Evolutionary conservation across 148 eudicot species (phyloP).

Genomic region (Rhododendron mucronatum): DNA sequence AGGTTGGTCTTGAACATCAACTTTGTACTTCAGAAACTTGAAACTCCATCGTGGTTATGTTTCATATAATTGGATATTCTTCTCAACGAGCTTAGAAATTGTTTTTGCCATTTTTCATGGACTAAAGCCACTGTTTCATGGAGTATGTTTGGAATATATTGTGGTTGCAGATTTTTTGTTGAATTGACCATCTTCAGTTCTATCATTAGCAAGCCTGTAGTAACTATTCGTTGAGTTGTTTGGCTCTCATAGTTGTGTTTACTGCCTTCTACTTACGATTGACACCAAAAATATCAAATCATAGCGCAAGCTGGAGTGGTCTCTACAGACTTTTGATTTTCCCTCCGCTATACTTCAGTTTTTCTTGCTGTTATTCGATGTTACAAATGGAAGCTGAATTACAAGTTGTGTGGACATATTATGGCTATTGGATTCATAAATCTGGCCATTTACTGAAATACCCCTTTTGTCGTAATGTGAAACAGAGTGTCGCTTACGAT

Average conservation of each 20-base stretch:
- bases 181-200: neutral
- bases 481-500: conserved; percentile 83
- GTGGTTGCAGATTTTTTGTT: neutral
- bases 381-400: neutral
- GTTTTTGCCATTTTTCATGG: neutral
- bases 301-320: neutral
- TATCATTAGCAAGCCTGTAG: neutral
- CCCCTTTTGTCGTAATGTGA: conserved; percentile 1
- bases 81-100: neutral
- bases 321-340: neutral
- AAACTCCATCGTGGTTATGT: neutral
- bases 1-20: neutral
- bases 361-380: neutral
- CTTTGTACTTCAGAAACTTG: neutral
- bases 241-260: neutral
- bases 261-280: neutral
- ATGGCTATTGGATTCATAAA: neutral
- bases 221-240: neutral
- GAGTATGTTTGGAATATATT: neutral
- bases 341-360: neutral
- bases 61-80: neutral
- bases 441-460: neutral
- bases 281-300: neutral
- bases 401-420: neutral
- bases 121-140: neutral